These are phyloP conservation scores for Penicillium sp. DNA, from an alignment of 2,329 filamentous ascomycete genomes.

Conservation along the genomic window DNA sequence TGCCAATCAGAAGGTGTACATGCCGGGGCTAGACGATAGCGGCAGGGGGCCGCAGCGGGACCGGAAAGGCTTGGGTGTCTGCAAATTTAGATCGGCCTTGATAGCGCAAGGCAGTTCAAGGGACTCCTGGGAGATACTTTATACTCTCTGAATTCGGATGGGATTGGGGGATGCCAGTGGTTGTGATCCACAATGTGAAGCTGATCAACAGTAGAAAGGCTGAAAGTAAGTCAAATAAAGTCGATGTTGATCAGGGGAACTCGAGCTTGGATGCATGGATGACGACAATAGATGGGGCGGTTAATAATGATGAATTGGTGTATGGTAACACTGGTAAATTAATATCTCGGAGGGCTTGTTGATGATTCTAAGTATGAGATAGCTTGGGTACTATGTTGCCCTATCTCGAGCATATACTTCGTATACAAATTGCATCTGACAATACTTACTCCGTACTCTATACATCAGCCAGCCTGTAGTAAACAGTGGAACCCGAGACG, in stretches of 20 bases:
- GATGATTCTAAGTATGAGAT: too few relatives aligned
- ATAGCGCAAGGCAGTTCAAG: conserved; percentile 8
- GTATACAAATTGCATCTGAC: too few relatives aligned
- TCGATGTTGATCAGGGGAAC: conserved; percentile 13
- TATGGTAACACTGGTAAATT: background rate
- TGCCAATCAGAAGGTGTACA: conserved; percentile 20
- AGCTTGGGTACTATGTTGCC: too few relatives aligned
- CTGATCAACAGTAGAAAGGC: background rate
- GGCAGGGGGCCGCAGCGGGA: conserved; percentile 20
- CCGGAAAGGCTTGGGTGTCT: conserved; percentile 24
- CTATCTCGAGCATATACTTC: too few relatives aligned
- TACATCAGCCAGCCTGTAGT: too few relatives aligned
- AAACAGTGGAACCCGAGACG: too few relatives aligned
- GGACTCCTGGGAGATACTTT: too few relatives aligned
- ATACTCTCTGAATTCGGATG: background rate
- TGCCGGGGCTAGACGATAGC: conserved; percentile 20
- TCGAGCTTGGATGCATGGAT: conserved; percentile 11
- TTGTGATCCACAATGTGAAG: too few relatives aligned
- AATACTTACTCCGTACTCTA: too few relatives aligned
- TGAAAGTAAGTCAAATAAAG: background rate
- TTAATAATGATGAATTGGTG: conserved; percentile 3
- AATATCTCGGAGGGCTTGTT: too few relatives aligned
- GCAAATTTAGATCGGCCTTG: conserved; percentile 25
- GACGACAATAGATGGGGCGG: conserved; percentile 16
- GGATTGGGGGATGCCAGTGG: background rate